Percentiles rank a stretch among this genome's conserved stretches.
Evolutionary conservation across 176 grass and related monocot species (phyloP).

Genomic region (Rhynchospora pubera): DNA sequence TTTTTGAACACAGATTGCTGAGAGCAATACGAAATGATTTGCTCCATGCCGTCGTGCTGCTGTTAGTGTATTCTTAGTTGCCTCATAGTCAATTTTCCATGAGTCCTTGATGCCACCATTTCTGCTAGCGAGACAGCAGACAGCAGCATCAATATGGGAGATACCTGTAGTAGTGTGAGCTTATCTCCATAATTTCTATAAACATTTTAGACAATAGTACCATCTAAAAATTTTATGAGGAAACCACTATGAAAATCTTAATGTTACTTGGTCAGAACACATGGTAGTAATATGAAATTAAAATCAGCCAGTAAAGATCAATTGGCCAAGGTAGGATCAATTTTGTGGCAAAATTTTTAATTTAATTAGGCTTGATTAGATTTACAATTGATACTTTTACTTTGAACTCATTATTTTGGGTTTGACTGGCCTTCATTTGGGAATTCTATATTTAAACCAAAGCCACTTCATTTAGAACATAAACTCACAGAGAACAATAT

Average conservation of each 20-base stretch:
- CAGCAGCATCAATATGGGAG: constrained; percentile 51
- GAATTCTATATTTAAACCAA: neutral
- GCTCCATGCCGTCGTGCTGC: constrained; percentile 53
- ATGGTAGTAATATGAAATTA: neutral
- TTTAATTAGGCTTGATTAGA: neutral
- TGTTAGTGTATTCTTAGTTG: constrained; percentile 57
- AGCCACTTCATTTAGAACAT: neutral
- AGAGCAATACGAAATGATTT: constrained; percentile 86
- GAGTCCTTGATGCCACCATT: constrained; percentile 70
- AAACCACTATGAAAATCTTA: neutral
- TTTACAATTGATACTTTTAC: neutral
- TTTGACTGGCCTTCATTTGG: neutral
- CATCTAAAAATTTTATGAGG: neutral
- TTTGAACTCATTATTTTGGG: neutral
- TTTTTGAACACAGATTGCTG: constrained; percentile 93
- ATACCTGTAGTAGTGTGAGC: neutral
- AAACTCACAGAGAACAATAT: neutral
- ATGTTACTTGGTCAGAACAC: neutral
- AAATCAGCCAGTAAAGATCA: neutral
- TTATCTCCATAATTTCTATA: neutral
- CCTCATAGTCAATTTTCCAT: constrained; percentile 79
- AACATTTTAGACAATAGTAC: neutral
- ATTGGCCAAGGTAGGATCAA: neutral
- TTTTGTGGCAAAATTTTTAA: neutral
- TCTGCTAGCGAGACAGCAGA: constrained; percentile 93